These are phyloP conservation scores for Kuraishia ogatae DNA, from an alignment of 805 yeast species.

Conservation along the genomic window DNA sequence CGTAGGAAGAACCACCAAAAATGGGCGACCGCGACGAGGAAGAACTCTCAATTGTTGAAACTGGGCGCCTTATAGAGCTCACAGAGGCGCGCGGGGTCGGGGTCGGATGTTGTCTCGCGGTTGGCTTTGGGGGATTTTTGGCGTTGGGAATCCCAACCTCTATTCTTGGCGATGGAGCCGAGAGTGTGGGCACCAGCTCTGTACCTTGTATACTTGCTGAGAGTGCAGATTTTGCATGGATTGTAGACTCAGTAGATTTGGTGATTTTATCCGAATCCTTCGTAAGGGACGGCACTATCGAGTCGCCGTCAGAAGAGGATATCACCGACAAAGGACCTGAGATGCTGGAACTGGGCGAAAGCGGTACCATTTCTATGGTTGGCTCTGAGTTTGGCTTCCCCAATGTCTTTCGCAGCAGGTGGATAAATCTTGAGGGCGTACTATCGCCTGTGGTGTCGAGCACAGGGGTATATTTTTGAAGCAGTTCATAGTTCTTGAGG, in stretches of 20 bases:
- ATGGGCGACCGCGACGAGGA: constrained; percentile 23
- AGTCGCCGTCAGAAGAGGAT: constrained; percentile 3
- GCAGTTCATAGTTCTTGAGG: constrained; percentile 54
- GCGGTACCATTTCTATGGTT: constrained; percentile 1
- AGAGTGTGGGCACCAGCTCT: constrained; percentile 24
- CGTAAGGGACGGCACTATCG: not conserved
- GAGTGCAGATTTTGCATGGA: not conserved
- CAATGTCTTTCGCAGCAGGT: constrained; percentile 36
- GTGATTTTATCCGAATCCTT: not conserved
- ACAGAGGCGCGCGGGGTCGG: not conserved
- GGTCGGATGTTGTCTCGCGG: constrained; percentile 3
- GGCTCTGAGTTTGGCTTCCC: constrained; percentile 14
- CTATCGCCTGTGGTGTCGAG: constrained; percentile 37
- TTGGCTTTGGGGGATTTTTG: not conserved
- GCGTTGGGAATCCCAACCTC: not conserved
- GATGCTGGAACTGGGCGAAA: constrained; percentile 6
- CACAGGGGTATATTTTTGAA: constrained; percentile 23
- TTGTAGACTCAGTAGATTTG: not conserved
- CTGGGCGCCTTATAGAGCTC: constrained; percentile 19
- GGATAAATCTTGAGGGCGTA: constrained; percentile 51
- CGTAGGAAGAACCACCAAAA: constrained; percentile 21
- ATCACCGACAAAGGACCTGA: constrained; percentile 12
- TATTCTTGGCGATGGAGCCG: constrained; percentile 21
- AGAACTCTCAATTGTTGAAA: constrained; percentile 28
- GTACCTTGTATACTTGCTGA: not conserved